Percentiles rank a stretch among this genome's conserved stretches.
Evolutionary conservation across 495 filamentous ascomycete species (phyloP).

Genomic region (Podospora tetraspora): DNA sequence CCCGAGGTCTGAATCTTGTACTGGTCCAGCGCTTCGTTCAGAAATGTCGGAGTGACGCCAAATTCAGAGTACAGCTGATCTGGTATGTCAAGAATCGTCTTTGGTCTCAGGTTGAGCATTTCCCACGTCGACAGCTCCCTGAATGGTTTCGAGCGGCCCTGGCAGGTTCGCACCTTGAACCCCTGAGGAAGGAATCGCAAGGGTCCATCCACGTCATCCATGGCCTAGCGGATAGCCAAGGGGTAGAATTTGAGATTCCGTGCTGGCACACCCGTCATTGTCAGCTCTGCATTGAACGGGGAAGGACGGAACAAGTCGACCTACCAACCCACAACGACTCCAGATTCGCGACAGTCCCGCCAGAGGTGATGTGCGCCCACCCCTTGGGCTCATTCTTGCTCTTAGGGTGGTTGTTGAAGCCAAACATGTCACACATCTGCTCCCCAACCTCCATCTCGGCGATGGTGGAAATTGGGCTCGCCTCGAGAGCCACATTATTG

Average conservation of each 20-base stretch:
- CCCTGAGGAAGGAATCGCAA: slow-evolving; percentile 30
- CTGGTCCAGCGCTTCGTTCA: slow-evolving; percentile 30
- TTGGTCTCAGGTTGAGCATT: slow-evolving; percentile 42
- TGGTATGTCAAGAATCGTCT: slow-evolving; percentile 37
- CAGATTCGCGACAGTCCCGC: slow-evolving; percentile 44
- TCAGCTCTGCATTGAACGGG: background rate
- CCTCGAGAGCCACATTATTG: slow-evolving; percentile 46
- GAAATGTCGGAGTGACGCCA: slow-evolving; percentile 29
- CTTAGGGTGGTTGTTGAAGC: slow-evolving; percentile 31
- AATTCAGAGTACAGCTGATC: slow-evolving; percentile 34
- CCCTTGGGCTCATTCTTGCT: slow-evolving; percentile 15
- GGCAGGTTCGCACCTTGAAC: slow-evolving; percentile 35
- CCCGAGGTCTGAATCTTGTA: slow-evolving; percentile 42
- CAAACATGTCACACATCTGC: slow-evolving; percentile 43
- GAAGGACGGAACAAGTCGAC: background rate
- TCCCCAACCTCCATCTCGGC: slow-evolving; percentile 40
- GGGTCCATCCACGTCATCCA: slow-evolving; percentile 25
- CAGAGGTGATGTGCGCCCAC: slow-evolving; percentile 44
- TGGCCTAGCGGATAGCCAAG: slow-evolving; percentile 35
- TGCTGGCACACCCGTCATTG: slow-evolving; percentile 18
- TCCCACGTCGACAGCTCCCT: slow-evolving; percentile 38
- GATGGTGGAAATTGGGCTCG: slow-evolving; percentile 37
- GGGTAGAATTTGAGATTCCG: slow-evolving; percentile 49
- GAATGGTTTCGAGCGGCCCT: slow-evolving; percentile 32
- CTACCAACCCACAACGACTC: slow-evolving; percentile 39